Evolutionary conservation across 2,329 filamentous ascomycete genomes (phyloP), one percentile per base, ranked within the genome.

Genomic region (Pseudogymnoascus sp.): DNA sequence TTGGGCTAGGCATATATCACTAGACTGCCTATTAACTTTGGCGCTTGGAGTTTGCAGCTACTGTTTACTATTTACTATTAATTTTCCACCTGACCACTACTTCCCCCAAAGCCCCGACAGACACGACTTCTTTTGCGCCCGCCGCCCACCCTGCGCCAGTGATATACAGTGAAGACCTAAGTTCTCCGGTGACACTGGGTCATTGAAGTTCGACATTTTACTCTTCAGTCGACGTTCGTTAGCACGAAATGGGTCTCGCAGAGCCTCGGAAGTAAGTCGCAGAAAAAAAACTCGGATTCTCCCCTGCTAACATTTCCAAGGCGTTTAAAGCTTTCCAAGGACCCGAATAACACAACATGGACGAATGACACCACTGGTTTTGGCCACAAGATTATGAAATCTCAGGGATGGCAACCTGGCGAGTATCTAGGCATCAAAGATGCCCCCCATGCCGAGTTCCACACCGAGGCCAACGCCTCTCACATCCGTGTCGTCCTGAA

Each of bases 341-440:
- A 99, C 77, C 95, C 95, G 7, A 97, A 97, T 78, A 99, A 97
- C 76, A 96, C 91, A 59, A 86, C 85, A 82, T 99, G 95, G 95
- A 87, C 88, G 63, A 87, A 88, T 71, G 88, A 93, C 73, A 90
- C 88, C 67, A 83, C 83, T 63, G 88, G 86, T 62, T 97, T 95
- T 75, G 95, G 95, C 69, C 93, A 96, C 75, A 90, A 87, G 72
- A 93, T 97, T 69, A 86, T 99, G 72, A 85, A 88, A 60, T 82
- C 88, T 15, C 92, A 97, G 72, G 95, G 95, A 67, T 99, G 95
- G 95, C 83, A 88, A 65, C 91, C 93, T 0, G 95, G 95, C 37
- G 83, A 88, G 68, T 90, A 85, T 62, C 84, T 99, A 21, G 95
- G 95, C 62, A 89, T 88, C 3, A 83, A 88, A 70, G 82, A 92